Evolutionary conservation across 2,329 filamentous ascomycete genomes (phyloP).

Genomic region (Thielaviopsis cerberus): DNA sequence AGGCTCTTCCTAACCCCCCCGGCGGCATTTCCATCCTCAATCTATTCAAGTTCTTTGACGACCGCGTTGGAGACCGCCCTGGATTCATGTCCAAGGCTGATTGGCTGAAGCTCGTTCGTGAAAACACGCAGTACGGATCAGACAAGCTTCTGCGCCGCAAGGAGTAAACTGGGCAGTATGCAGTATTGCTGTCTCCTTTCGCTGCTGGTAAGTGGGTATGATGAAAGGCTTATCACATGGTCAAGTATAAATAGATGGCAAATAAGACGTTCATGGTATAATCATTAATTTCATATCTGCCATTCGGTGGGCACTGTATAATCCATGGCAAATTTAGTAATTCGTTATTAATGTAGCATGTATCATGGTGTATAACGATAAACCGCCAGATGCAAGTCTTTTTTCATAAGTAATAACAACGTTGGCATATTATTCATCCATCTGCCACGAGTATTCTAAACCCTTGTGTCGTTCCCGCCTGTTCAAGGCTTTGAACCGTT

Average conservation of each 20-base stretch:
- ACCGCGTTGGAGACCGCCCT: constrained; percentile 32
- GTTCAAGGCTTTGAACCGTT: constrained; percentile 81
- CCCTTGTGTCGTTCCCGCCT: constrained; percentile 55
- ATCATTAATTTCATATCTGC: neutral
- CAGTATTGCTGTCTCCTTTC: neutral
- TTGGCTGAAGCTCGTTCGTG: constrained; percentile 42
- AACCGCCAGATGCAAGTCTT: too few species aligned
- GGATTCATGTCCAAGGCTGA: constrained; percentile 33
- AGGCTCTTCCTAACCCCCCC: constrained; percentile 29
- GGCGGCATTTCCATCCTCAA: constrained; percentile 36
- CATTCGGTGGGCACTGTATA: neutral
- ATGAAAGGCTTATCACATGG: neutral
- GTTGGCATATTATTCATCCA: constrained; percentile 56
- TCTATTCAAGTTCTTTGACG: constrained; percentile 35
- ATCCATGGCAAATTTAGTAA: neutral
- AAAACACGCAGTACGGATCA: constrained; percentile 31
- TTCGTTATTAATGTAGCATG: too few species aligned
- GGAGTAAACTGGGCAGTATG: constrained; percentile 15
- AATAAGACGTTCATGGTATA: neutral
- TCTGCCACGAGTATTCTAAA: constrained; percentile 85
- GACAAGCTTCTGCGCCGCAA: constrained; percentile 34
- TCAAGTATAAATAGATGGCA: neutral
- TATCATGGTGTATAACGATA: too few species aligned
- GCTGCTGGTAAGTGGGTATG: neutral
- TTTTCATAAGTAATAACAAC: too few species aligned